Percentiles rank a stretch among this genome's conserved stretches.
Evolutionary conservation across 441 rosid species (phyloP).

Genomic region (Adansonia rubrostipa): DNA sequence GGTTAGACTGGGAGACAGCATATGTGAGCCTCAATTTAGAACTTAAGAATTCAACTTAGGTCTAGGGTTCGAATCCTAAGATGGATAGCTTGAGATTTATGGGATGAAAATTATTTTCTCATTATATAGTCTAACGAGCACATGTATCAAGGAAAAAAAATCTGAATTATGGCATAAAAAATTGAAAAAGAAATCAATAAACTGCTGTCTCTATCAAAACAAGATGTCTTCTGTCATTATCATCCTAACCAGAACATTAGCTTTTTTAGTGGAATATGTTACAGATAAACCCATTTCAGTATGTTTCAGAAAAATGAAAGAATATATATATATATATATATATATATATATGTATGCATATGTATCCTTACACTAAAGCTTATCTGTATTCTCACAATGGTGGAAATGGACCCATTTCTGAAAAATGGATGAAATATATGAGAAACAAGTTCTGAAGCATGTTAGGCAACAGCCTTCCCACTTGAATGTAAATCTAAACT

Average conservation of each 20-base stretch:
- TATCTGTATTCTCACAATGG: conserved; percentile 28
- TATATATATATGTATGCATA: background rate
- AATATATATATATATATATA: background rate
- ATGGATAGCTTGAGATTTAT: background rate
- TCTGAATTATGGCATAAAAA: background rate
- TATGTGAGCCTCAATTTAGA: no score
- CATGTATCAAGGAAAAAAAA: background rate
- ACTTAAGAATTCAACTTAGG: no score
- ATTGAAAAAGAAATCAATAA: background rate
- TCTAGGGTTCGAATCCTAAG: background rate
- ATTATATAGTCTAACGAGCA: background rate
- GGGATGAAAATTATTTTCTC: no score
- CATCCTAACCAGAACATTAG: conserved; percentile 24
- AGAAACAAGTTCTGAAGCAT: conserved; percentile 47
- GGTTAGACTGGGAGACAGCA: no score
- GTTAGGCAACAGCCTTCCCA: conserved; percentile 38
- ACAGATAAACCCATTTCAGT: conserved; percentile 30
- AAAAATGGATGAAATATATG: conserved; percentile 36
- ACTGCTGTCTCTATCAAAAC: background rate
- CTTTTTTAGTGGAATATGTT: conserved; percentile 26
- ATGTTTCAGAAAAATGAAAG: conserved; percentile 5
- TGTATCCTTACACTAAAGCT: conserved; percentile 36
- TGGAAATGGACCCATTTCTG: conserved; percentile 30
- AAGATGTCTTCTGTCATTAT: conserved; percentile 10
- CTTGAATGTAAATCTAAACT: conserved; percentile 19